Evolutionary conservation across 148 eudicot genomes (phyloP).

Genomic region (Heliamphora exappendiculata): DNA sequence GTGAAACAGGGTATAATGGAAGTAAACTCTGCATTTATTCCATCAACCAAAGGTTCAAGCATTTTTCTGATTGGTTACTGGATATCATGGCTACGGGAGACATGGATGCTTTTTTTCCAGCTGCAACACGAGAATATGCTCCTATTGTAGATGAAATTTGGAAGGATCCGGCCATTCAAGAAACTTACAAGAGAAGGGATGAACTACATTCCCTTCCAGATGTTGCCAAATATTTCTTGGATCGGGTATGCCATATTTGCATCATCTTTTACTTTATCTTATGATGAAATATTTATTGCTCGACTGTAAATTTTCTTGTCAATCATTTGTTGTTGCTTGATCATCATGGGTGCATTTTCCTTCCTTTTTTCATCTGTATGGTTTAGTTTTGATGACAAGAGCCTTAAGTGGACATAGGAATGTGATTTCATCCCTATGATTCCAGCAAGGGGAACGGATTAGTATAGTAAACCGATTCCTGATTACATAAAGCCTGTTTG

Average conservation of each 20-base stretch:
- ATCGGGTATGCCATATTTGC: slow-evolving; percentile 55
- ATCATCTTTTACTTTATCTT: not conserved
- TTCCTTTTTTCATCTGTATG: too few species aligned
- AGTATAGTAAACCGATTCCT: too few species aligned
- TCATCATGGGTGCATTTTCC: too few species aligned
- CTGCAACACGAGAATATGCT: slow-evolving; percentile 94
- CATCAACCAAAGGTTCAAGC: slow-evolving; percentile 78
- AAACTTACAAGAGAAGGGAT: slow-evolving; percentile 65
- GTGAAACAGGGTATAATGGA: slow-evolving; percentile 10
- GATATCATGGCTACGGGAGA: slow-evolving; percentile 97
- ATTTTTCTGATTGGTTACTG: slow-evolving; percentile 91
- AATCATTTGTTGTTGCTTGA: not conserved
- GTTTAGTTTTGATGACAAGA: too few species aligned
- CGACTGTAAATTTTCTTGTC: not conserved
- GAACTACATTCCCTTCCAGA: slow-evolving; percentile 96
- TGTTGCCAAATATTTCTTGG: slow-evolving; percentile 85
- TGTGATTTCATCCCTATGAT: too few species aligned
- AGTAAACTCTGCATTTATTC: slow-evolving; percentile 42
- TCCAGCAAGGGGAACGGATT: too few species aligned
- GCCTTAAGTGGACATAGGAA: too few species aligned
- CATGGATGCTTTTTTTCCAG: slow-evolving; percentile 94
- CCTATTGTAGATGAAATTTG: slow-evolving; percentile 95
- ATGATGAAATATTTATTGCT: not conserved
- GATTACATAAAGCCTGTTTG: too few species aligned
- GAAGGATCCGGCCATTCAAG: slow-evolving; percentile 96